phyloP scores from a whole-genome alignment of 2,329 filamentous ascomycete genomes.

The Thielaviopsis punctulata region DNA sequence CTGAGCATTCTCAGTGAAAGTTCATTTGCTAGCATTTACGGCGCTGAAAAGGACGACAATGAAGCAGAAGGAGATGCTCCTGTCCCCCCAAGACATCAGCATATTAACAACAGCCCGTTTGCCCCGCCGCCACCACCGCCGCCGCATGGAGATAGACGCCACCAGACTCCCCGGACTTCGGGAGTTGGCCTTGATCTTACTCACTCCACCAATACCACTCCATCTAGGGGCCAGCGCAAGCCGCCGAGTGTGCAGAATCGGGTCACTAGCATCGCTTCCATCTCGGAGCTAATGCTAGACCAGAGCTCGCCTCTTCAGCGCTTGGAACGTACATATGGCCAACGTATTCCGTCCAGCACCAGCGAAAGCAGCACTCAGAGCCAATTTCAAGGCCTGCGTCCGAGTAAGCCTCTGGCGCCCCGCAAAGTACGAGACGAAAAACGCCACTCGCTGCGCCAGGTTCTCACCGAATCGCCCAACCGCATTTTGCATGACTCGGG shows the following conservation, averaged over 20 bases:
- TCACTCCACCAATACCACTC: slow-evolving; percentile 3
- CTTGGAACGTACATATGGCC: slow-evolving; percentile 22
- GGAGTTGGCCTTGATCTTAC: not conserved
- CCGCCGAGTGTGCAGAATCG: slow-evolving; percentile 2
- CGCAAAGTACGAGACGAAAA: slow-evolving; percentile 24
- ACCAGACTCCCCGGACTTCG: slow-evolving; percentile 5
- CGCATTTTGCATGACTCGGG: slow-evolving; percentile 26
- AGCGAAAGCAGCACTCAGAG: slow-evolving; percentile 16
- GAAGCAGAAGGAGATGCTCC: not conserved
- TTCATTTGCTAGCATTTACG: slow-evolving; percentile 49
- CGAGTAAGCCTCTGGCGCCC: slow-evolving; percentile 17
- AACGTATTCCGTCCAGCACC: slow-evolving; percentile 10
- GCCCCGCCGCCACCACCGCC: not conserved
- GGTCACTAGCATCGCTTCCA: slow-evolving; percentile 18
- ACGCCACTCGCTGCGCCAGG: slow-evolving; percentile 29
- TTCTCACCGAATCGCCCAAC: slow-evolving; percentile 28
- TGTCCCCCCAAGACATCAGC: not conserved
- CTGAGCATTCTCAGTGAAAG: slow-evolving; percentile 50
- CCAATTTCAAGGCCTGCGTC: slow-evolving; percentile 15
- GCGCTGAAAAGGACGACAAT: slow-evolving; percentile 15
- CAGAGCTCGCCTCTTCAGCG: slow-evolving; percentile 32
- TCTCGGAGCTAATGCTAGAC: slow-evolving; percentile 27
- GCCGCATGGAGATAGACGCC: not conserved
- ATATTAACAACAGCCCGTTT: not conserved
- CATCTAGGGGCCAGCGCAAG: slow-evolving; percentile 3